phyloP scores from a whole-genome alignment of 2,329 filamentous ascomycete genomes.

The Exophiala aquamarina region DNA sequence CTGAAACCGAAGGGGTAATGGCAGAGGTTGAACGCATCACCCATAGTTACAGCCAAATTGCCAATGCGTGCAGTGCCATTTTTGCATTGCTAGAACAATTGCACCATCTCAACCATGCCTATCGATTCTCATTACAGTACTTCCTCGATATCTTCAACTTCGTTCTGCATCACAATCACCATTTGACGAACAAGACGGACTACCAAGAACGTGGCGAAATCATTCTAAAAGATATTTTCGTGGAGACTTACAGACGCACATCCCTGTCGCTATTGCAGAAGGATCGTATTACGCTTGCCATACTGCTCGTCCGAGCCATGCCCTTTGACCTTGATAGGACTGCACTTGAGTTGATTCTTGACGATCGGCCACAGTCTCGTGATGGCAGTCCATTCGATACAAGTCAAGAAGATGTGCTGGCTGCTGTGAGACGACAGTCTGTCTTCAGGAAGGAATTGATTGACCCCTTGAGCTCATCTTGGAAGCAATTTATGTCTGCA shows the following conservation, averaged over 20 bases:
- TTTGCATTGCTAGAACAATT: constrained; percentile 96
- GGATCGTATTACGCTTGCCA: constrained; percentile 88
- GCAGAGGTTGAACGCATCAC: constrained; percentile 96
- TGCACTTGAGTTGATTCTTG: constrained; percentile 82
- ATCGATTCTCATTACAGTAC: constrained; percentile 98
- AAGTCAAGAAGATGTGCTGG: constrained; percentile 66
- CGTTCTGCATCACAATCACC: constrained; percentile 78
- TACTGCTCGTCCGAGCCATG: constrained; percentile 93
- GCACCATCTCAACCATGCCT: constrained; percentile 98
- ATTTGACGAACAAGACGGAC: constrained; percentile 68
- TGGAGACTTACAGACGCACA: constrained; percentile 90
- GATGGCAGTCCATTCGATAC: constrained; percentile 77
- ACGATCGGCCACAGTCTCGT: constrained; percentile 63
- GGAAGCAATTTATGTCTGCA: constrained; percentile 80
- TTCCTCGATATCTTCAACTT: constrained; percentile 97
- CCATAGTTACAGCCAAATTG: constrained; percentile 88
- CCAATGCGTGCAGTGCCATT: constrained; percentile 91
- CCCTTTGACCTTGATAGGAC: constrained; percentile 93
- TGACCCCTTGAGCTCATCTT: constrained; percentile 61
- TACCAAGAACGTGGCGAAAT: constrained; percentile 80
- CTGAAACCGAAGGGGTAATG: constrained; percentile 97
- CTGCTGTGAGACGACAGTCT: constrained; percentile 66
- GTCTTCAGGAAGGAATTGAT: constrained; percentile 70
- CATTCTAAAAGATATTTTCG: constrained; percentile 88
- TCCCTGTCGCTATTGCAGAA: constrained; percentile 89